These are phyloP conservation scores for Sodiomyces alkalinus DNA, from an alignment of 2,329 filamentous ascomycete species.

Conservation along the genomic window DNA sequence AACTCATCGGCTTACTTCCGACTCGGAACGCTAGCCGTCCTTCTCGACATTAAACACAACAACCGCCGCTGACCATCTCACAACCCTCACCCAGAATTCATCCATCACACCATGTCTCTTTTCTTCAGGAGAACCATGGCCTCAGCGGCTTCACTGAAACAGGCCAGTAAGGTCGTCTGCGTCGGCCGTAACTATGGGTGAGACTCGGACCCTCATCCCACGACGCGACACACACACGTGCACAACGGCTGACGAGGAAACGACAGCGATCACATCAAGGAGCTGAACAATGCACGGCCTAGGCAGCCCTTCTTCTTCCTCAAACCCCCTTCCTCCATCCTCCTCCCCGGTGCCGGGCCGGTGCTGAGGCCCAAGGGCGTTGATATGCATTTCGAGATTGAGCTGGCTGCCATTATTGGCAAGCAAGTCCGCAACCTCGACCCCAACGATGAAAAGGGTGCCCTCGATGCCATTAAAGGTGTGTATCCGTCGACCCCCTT, in stretches of 20 bases:
- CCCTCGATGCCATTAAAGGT: constrained; percentile 72
- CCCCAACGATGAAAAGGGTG: constrained; percentile 57
- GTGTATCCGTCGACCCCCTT: constrained; percentile 11
- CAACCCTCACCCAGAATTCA: background rate
- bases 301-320: constrained; percentile 99
- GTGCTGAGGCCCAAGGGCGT: constrained; percentile 72
- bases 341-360: constrained; percentile 63
- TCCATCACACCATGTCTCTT: constrained; percentile 15
- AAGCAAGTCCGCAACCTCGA: constrained; percentile 64
- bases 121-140: constrained; percentile 21
- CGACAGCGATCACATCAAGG: constrained; percentile 76
- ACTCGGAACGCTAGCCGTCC: too few species aligned
- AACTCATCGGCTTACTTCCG: too few species aligned
- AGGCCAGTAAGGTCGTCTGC: constrained; percentile 67
- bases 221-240: too few species aligned
- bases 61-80: background rate
- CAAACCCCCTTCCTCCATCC: constrained; percentile 78
- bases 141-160: constrained; percentile 30
- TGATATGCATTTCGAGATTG: constrained; percentile 85
- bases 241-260: too few species aligned
- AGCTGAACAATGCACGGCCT: constrained; percentile 74
- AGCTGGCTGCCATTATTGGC: constrained; percentile 80
- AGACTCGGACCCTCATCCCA: constrained; percentile 17
- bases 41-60: too few species aligned
- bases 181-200: constrained; percentile 95